A percentile compares a stretch with the other conserved stretches of the same genome.
These are phyloP conservation scores for Castanopsis chinensis DNA, from an alignment of 306 rosid species.

Conservation along the genomic window DNA sequence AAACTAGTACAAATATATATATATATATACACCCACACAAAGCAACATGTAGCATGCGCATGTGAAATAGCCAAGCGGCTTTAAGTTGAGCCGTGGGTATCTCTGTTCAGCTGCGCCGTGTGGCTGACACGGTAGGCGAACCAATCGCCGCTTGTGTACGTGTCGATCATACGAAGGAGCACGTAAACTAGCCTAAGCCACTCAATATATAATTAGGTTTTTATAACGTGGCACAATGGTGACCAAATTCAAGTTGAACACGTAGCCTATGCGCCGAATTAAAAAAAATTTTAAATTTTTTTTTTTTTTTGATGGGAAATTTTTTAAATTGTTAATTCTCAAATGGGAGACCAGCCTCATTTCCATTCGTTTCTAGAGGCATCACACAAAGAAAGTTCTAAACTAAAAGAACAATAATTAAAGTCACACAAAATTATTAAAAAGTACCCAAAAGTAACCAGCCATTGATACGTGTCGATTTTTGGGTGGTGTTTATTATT, in stretches of 20 bases:
- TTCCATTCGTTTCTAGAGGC: neutral
- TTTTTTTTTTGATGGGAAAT: too few species aligned
- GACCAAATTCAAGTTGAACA: neutral
- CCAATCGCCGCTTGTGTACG: neutral
- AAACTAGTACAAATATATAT: too few species aligned
- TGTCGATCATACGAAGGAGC: neutral
- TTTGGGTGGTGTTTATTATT: too few species aligned
- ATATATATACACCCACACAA: too few species aligned
- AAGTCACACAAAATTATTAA: neutral
- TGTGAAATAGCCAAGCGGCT: neutral
- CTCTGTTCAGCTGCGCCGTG: neutral
- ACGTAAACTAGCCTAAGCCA: neutral
- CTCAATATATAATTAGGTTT: neutral
- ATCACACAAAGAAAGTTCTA: neutral
- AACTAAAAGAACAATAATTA: neutral
- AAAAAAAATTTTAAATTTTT: too few species aligned
- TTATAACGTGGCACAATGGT: neutral
- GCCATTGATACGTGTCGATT: neutral
- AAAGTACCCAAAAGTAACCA: neutral
- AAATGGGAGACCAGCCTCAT: neutral
- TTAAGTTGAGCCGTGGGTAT: neutral
- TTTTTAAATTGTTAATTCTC: neutral
- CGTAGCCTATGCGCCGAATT: neutral
- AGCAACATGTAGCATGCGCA: too few species aligned
- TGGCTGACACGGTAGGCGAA: neutral